These are phyloP conservation scores for Fusarium anguioides DNA, from an alignment of 2,329 filamentous ascomycete species.

Conservation along the genomic window DNA sequence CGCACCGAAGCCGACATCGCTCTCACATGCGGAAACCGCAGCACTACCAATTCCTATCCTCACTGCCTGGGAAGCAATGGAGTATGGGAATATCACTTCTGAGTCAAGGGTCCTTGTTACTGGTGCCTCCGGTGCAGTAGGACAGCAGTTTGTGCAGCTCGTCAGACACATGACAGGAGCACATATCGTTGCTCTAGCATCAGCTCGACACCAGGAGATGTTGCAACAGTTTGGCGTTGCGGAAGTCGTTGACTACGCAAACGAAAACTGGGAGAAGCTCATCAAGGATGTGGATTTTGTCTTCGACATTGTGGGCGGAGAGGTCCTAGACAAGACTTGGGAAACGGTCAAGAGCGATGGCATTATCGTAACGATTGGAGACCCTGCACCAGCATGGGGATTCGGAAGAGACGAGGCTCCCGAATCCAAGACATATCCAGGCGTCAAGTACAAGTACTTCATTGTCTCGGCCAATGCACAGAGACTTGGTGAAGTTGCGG, in stretches of 20 bases:
- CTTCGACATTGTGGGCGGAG: conserved; percentile 17
- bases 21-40: conserved; percentile 10
- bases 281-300: background rate
- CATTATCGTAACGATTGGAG: conserved; percentile 50
- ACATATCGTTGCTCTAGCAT: conserved; percentile 47
- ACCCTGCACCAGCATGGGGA: conserved; percentile 50
- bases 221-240: conserved; percentile 39
- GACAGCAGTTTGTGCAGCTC: conserved; percentile 47
- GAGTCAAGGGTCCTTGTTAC: conserved; percentile 4
- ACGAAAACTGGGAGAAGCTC: conserved; percentile 34
- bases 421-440: conserved; percentile 29
- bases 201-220: conserved; percentile 18
- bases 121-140: conserved; percentile 18
- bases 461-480: conserved; percentile 5
- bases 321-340: conserved; percentile 46
- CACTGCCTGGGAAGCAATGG: conserved; percentile 19
- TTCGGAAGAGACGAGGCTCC: conserved; percentile 36
- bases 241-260: conserved; percentile 45
- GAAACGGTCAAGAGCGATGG: conserved; percentile 45
- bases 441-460: conserved; percentile 47
- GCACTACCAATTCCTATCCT: conserved; percentile 12
- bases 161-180: conserved; percentile 32
- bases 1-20: background rate
- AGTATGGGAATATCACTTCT: background rate
- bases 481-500: background rate